A percentile compares a stretch with the other conserved stretches of the same genome.
Conservation (phyloP, 176 grass and related monocot genomes). For the Ananas comosus region DNA sequence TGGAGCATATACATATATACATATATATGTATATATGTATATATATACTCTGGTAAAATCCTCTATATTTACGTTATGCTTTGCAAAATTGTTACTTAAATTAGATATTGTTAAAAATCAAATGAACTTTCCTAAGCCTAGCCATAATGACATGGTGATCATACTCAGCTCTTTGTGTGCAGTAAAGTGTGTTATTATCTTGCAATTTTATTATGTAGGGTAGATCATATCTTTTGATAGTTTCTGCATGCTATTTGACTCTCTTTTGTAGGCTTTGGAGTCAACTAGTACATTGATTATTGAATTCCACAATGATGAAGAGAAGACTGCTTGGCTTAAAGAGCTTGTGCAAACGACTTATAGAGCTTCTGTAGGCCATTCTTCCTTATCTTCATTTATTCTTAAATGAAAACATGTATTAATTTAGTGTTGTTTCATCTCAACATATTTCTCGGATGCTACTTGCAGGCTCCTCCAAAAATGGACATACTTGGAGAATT, state of each 20-base stretch:
- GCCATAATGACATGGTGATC: too few relatives aligned
- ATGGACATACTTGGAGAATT: conserved; percentile 68
- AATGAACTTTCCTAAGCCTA: too few relatives aligned
- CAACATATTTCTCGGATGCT: conserved; percentile 14
- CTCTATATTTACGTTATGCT: too few relatives aligned
- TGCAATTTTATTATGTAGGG: not conserved
- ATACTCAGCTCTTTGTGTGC: too few relatives aligned
- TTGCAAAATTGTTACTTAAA: too few relatives aligned
- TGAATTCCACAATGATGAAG: conserved; percentile 63
- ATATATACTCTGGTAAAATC: too few relatives aligned
- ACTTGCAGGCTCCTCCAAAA: conserved; percentile 58
- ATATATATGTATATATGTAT: too few relatives aligned
- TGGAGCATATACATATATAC: too few relatives aligned
- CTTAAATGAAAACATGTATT: conserved; percentile 6
- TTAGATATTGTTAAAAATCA: too few relatives aligned
- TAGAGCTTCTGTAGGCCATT: conserved; percentile 66
- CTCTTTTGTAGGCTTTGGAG: conserved; percentile 73
- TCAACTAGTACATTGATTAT: conserved; percentile 77
- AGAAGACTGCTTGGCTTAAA: conserved; percentile 82
- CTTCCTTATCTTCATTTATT: conserved; percentile 21
- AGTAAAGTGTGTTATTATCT: conserved; percentile 2
- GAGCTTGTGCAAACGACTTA: conserved; percentile 79
- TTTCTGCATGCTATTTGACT: conserved; percentile 16
- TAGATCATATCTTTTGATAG: not conserved
- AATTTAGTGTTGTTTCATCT: conserved; percentile 10